These are phyloP conservation scores for Anthostomella pinea DNA, from an alignment of 2,329 filamentous ascomycete genomes.

Conservation along the genomic window DNA sequence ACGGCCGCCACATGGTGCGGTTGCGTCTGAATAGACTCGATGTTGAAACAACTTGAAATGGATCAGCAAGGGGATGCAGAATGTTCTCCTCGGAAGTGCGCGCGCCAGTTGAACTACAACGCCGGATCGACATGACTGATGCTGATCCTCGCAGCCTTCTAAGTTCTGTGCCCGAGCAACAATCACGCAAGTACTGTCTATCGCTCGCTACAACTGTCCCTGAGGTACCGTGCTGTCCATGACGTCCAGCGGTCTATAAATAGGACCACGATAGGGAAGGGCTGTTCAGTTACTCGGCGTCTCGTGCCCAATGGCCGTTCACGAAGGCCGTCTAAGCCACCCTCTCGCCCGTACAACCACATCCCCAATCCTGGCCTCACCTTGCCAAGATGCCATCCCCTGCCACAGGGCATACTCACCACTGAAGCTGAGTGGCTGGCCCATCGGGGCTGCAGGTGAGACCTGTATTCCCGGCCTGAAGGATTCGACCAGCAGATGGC, in stretches of 20 bases:
- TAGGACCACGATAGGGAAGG: slow-evolving; percentile 14
- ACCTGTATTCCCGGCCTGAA: slow-evolving; percentile 13
- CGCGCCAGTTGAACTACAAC: too few relatives aligned
- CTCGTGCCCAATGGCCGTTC: slow-evolving; percentile 12
- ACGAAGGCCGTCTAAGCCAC: slow-evolving; percentile 15
- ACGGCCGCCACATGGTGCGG: slow-evolving; percentile 13
- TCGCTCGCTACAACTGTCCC: slow-evolving; percentile 7
- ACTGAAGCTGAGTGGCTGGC: slow-evolving; percentile 13
- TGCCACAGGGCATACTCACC: slow-evolving; percentile 12
- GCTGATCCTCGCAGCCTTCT: too few relatives aligned
- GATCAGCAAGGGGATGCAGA: slow-evolving; percentile 3
- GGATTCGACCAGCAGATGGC: slow-evolving; percentile 15
- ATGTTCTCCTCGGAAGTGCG: too few relatives aligned
- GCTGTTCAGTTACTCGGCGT: slow-evolving; percentile 6
- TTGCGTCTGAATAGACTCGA: slow-evolving; percentile 12
- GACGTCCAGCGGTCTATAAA: slow-evolving; percentile 21
- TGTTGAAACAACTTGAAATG: slow-evolving; percentile 18
- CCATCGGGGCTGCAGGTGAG: background rate
- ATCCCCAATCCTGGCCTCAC: slow-evolving; percentile 3
- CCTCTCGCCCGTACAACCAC: slow-evolving; percentile 8
- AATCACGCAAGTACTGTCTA: slow-evolving; percentile 5
- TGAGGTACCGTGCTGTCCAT: slow-evolving; percentile 1
- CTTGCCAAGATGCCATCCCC: slow-evolving; percentile 1
- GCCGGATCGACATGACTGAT: too few relatives aligned
- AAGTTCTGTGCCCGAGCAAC: too few relatives aligned